Evolutionary conservation across 257 asterid species (phyloP).

Genomic region (Solanum chmielewskii): DNA sequence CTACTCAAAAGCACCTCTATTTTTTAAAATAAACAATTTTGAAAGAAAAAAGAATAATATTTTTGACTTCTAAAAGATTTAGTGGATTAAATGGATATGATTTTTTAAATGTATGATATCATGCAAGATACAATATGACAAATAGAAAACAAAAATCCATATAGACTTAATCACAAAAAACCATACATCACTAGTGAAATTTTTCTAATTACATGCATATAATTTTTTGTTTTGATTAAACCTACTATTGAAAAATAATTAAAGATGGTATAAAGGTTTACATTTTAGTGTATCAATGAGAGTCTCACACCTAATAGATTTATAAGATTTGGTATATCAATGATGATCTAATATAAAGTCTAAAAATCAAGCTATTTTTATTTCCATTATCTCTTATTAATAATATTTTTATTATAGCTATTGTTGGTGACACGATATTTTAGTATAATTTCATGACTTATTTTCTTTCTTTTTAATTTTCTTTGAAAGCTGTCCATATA

Average conservation of each 20-base stretch:
- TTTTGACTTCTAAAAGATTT: not conserved
- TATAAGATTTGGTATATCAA: not conserved
- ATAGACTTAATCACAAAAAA: not conserved
- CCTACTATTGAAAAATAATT: not conserved
- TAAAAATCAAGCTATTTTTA: not conserved
- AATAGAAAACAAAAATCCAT: not conserved
- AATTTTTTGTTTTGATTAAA: not conserved
- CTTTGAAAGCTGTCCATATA: not conserved
- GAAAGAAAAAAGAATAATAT: not conserved
- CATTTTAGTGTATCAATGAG: not conserved
- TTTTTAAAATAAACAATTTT: not conserved
- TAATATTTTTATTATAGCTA: no score
- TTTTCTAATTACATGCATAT: not conserved
- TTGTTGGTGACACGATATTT: not conserved
- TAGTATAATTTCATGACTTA: not conserved
- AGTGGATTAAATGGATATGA: not conserved
- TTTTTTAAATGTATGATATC: not conserved
- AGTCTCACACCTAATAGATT: not conserved
- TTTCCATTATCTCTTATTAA: not conserved
- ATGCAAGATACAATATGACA: not conserved
- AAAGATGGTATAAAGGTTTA: not conserved
- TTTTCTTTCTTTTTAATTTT: no score
- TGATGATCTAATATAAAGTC: not conserved
- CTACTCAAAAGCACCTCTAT: not conserved
- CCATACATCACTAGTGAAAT: not conserved